Evolutionary conservation across 2,329 filamentous ascomycete species (phyloP), one percentile per base, ranked within the genome.

Genomic region (Paecilomyces fulvus): DNA sequence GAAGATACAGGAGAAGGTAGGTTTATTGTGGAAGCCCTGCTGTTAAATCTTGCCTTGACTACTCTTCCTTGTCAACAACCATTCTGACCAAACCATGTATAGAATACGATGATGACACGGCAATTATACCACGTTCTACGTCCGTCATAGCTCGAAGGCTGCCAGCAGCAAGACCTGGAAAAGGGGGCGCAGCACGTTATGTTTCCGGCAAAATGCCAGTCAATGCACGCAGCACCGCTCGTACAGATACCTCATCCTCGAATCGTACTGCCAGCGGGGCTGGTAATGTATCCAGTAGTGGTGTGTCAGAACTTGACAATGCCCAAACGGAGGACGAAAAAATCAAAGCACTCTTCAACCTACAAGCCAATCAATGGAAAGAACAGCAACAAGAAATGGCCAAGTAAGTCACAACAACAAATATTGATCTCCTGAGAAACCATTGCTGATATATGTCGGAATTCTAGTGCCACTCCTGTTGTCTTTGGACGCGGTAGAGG

Each of bases 91-190:
- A 58, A 59, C 23, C 8, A 25, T 49, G 37, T 5, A 49, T 67
- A 96, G 94, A 95, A 75, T 97, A 97, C 69, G 90, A 96, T 65
- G 94, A 99, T 78, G 94, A 99, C 70, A 97, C 94, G 0, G 90
- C 89, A n/a, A 92, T 96, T 64, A 96, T 99, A 54, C 90, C 92
- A 49, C 88, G 94, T 65, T 95, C 94, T 17, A 96, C 92, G 1
- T 95, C 91, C 0, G 91, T 99, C 56, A 87, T 96, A 63, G 94
- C 92, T 46, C 86, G 90, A 58, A 86, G 94, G 59, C 80, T 94
- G 60, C 94, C 94, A 2, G 89, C 94, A 6, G 79, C 84, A 54
- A 90, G 92, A 67, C 87, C 87, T 51, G 94, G 94, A 30, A 90
- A 91, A 61, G 95, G 94, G 54, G 85, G 90, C 62, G 95, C 94